Evolutionary conservation across 148 eudicot species (phyloP).

Genomic region (Selenicereus undatus): DNA sequence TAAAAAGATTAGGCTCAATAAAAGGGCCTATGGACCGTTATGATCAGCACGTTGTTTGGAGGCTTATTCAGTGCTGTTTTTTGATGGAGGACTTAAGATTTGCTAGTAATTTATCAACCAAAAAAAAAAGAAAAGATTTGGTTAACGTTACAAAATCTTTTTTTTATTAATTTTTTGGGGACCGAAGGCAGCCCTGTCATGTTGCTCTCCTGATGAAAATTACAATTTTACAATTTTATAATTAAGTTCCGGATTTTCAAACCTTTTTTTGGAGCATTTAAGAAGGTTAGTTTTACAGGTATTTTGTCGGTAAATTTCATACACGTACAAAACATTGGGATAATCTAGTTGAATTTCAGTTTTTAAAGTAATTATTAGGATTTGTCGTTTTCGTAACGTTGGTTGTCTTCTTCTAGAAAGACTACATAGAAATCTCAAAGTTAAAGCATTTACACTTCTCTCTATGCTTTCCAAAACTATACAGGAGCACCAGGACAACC

Average conservation of each 20-base stretch:
- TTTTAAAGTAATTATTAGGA: too few species aligned
- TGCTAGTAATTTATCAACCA: neutral
- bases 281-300: too few species aligned
- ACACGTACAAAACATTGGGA: too few species aligned
- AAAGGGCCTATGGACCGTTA: constrained; percentile 28
- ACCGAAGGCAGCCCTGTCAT: neutral
- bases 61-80: constrained; percentile 9
- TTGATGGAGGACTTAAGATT: constrained; percentile 13
- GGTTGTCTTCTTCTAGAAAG: neutral
- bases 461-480: too few species aligned
- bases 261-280: too few species aligned
- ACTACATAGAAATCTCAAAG: neutral
- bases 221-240: too few species aligned
- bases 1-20: neutral
- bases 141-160: neutral
- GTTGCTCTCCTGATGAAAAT: too few species aligned
- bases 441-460: too few species aligned
- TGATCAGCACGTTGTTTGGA: constrained; percentile 9
- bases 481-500: constrained; percentile 1
- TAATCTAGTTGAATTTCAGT: too few species aligned
- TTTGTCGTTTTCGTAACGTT: neutral
- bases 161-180: neutral
- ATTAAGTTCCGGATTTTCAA: too few species aligned
- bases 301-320: too few species aligned
- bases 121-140: too few species aligned